phyloP scores from a whole-genome alignment of 2,329 filamentous ascomycete species.

The Lasiodiplodia sp. region DNA sequence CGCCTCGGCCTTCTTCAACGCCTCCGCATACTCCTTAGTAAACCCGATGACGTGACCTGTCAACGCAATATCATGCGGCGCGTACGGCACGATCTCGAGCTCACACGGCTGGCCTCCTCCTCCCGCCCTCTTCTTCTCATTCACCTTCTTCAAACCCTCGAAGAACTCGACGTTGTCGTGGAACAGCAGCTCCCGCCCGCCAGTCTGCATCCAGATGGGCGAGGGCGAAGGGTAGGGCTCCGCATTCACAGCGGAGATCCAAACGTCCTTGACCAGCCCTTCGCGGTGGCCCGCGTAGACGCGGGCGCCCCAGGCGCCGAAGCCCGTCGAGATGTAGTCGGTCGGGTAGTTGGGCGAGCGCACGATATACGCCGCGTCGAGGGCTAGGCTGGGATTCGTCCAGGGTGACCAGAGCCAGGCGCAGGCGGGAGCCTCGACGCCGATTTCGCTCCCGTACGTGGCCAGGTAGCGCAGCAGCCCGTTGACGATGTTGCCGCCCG shows the following conservation, averaged over 20 bases:
- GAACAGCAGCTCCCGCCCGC: conserved; percentile 52
- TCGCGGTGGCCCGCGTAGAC: conserved; percentile 38
- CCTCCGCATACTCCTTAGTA: conserved; percentile 44
- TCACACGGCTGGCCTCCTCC: conserved; percentile 30
- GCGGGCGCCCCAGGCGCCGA: conserved; percentile 54
- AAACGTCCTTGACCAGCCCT: conserved; percentile 38
- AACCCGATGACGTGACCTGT: conserved; percentile 53
- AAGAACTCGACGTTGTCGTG: conserved; percentile 49
- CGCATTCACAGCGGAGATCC: conserved; percentile 46
- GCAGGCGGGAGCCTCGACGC: conserved; percentile 45
- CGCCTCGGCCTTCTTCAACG: conserved; percentile 48
- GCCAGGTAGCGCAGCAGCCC: conserved; percentile 56
- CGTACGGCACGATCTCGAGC: conserved; percentile 46
- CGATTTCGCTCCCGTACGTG: conserved; percentile 46
- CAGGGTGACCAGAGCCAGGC: conserved; percentile 55
- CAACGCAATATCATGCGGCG: conserved; percentile 57
- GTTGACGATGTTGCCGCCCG: conserved; percentile 57
- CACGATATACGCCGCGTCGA: conserved; percentile 37
- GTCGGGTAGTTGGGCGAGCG: conserved; percentile 45
- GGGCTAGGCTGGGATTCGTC: conserved; percentile 46
- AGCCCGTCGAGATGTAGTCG: conserved; percentile 51
- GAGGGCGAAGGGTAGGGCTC: conserved; percentile 49
- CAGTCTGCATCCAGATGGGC: conserved; percentile 53
- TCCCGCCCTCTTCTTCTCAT: conserved; percentile 35
- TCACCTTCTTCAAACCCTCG: conserved; percentile 47